Base-by-base conservation (phyloP, 495 filamentous ascomycete species). In the Parmelia sp. region DNA sequence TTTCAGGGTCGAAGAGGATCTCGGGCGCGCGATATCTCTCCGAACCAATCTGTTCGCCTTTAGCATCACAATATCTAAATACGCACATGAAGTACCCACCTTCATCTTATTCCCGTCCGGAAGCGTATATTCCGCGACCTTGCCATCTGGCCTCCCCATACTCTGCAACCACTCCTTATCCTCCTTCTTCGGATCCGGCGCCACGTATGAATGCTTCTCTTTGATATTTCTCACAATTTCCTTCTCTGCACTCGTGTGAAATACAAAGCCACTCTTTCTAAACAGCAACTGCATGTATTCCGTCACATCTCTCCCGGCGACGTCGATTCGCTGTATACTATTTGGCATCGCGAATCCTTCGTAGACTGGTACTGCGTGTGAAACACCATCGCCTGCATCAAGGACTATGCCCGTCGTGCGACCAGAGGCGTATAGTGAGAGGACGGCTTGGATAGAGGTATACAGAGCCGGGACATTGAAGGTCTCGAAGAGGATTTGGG, bases 401-500 rank as follows among this genome's bases (percentile, higher is more conserved):
- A 99, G 78, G 0, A 99, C 94, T 65, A 97, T 90, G 68, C 94
- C 94, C 1, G 95, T 99, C 4, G 94, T 99, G 68, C 94, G 89
- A 21, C 94, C 94, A 39, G 91, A 96, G 40, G 94, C 92, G 77
- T 97, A 99, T 8, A 99, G 82, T 14, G 95, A 97, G 45, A 99
- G 84, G 23, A 97, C 91, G 4, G 94, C 94, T 79, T 99, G 94
- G 62, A 99, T 96, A 8, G 92, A 96, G 27, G 90, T 94, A 79
- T 96, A 96, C 51, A 99, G 80, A 0, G 94, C 95, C 4, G 94
- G 94, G 3, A 97, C 92, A 71, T 97, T 99, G 82, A 97, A 97
- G 31, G 92, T 96, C 78, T 99, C 94, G 77, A 99, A 99, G 66
- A 99, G 87, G 65, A 97, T 92, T 74, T 99, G 95, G 27, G 94